Base-by-base conservation (phyloP, 1,284 basidiomycete genomes). In the Ceratobasidium sp. region DNA sequence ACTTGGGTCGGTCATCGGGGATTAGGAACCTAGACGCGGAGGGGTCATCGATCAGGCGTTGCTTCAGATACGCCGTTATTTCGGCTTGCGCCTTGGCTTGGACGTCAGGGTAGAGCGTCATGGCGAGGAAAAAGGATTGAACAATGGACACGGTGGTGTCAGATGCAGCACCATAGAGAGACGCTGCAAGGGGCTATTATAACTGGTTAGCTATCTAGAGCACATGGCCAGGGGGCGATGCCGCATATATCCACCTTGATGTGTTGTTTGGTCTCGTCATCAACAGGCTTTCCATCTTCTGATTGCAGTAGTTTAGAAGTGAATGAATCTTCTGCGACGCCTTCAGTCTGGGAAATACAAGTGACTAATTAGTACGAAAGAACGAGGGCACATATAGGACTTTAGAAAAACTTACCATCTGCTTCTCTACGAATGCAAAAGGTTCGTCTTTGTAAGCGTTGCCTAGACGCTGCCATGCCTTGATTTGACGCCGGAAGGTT, bases 401-500 rank as follows among this genome's bases (percentile, higher is more conserved):
- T 41, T 5, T 17, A 17, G 24, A 51, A 17, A n/a, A 5, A 50
- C 45, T 45, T 45, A 81, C 81, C 76, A 81, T 80, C 66, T 78
- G 79, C 41, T 77, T 47, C 75, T 80, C 79, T 1, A 79, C 78
- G 19, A 77, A 80, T 6, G 80, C 76, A 60, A 78, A 79, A 2
- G 81, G 81, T 47, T 78, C 73, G 60, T 81, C 75, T 41, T 57
- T 56, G 78, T 81, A 79, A 1, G 57, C 75, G 5, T 76, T 22
- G 3, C 81, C 69, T 2, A 73, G 76, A 15, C 60, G 65, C 7
- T 75, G 60, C 78, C 79, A 81, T 5, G 65, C 67, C 9, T 54
- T 66, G 2, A 78, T 79, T n/a, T 76, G 77, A 74, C 78, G 79
- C 75, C 79, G 78, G 77, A 80, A 82, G 1, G 78, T 78, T 17